These are phyloP conservation scores for Creolimax fragrantissima DNA, from an alignment of 78 protist species.

Conservation along the genomic window DNA sequence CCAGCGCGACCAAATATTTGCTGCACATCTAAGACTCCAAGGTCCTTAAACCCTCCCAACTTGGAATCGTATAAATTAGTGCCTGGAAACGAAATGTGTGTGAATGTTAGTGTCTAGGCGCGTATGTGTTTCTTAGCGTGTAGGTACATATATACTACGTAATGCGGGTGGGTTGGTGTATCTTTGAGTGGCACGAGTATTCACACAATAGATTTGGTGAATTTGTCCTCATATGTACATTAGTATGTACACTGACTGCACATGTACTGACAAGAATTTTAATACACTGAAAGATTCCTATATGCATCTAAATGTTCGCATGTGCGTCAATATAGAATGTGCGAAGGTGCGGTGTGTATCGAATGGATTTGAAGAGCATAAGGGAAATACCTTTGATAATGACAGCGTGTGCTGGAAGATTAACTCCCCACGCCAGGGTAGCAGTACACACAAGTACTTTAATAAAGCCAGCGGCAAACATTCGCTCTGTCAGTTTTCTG, in stretches of 20 bases:
- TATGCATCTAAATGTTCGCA: too few species aligned
- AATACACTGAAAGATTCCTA: too few species aligned
- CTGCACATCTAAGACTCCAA: constrained; percentile 89
- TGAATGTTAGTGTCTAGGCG: neutral
- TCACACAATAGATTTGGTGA: too few species aligned
- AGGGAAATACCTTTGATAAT: constrained; percentile 87
- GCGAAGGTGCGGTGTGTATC: too few species aligned
- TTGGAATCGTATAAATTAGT: constrained; percentile 75
- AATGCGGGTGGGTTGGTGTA: too few species aligned
- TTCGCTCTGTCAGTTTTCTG: constrained; percentile 79
- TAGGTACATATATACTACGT: too few species aligned
- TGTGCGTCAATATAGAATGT: too few species aligned
- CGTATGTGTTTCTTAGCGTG: neutral
- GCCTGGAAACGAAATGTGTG: constrained; percentile 49
- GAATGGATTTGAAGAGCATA: neutral
- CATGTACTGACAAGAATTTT: too few species aligned
- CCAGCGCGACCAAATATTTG: constrained; percentile 98
- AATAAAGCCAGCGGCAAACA: constrained; percentile 40
- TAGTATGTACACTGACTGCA: too few species aligned
- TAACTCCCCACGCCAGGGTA: constrained; percentile 99
- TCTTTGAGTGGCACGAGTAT: too few species aligned
- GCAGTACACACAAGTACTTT: constrained; percentile 90
- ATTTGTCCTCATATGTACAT: too few species aligned
- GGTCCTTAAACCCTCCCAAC: constrained; percentile 45
- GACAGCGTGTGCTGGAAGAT: constrained; percentile 99